phyloP scores from a whole-genome alignment of 208 protist species.

The Leishmania gerbilli region DNA sequence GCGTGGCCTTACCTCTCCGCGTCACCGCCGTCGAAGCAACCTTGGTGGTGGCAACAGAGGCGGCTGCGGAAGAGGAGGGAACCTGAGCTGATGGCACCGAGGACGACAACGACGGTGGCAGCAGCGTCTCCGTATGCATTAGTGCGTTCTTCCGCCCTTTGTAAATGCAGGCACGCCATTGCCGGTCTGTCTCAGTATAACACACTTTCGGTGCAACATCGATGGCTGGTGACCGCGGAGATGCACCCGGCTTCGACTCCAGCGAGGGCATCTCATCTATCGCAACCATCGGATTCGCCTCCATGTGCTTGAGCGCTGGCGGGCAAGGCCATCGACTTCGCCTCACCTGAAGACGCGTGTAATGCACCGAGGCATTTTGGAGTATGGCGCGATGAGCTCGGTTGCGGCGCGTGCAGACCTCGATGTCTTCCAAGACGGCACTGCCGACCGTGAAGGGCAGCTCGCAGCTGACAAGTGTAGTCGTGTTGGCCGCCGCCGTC shows the following conservation, averaged over 20 bases:
- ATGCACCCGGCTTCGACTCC: not conserved
- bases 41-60: not conserved
- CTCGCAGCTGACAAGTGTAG: constrained; percentile 43
- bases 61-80: not conserved
- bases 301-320: not conserved
- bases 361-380: constrained; percentile 4
- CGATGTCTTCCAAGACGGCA: constrained; percentile 33
- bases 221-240: not conserved
- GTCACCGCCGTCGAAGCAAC: not conserved
- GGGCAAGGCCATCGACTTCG: not conserved
- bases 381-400: constrained; percentile 16
- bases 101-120: not conserved
- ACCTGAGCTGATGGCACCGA: not conserved
- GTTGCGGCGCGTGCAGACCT: constrained; percentile 33
- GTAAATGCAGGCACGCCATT: constrained; percentile 20
- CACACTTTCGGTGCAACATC: not conserved
- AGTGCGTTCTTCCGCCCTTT: constrained; percentile 14
- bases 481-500: constrained; percentile 37
- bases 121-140: not conserved
- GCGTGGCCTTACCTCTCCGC: constrained; percentile 2
- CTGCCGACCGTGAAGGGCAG: constrained; percentile 84
- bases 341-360: constrained; percentile 5
- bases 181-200: constrained; percentile 5
- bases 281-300: not conserved
- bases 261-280: not conserved